Conservation (phyloP, 768 basidiomycete genomes). For the Hydnum rufescens region DNA sequence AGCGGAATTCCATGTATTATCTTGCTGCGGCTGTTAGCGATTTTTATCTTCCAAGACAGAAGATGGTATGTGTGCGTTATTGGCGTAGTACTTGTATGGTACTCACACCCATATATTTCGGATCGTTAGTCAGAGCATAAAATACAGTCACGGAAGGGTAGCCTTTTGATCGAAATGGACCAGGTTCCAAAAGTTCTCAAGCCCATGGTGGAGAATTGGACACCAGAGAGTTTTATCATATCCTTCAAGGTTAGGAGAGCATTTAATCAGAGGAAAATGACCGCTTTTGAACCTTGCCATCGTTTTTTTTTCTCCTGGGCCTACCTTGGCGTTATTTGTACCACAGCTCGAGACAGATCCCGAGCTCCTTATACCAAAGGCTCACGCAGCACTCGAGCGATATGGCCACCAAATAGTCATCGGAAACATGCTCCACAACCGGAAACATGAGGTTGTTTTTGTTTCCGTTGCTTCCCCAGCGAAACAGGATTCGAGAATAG, state of each 20-base stretch:
- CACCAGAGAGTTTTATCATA: conserved; percentile 72
- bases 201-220: conserved; percentile 89
- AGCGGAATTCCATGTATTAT: conserved; percentile 73
- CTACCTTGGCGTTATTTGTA: neutral
- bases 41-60: conserved; percentile 85
- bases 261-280: neutral
- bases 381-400: conserved; percentile 64
- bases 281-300: neutral
- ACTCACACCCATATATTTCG: neutral
- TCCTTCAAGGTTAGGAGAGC: conserved; percentile 67
- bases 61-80: conserved; percentile 42
- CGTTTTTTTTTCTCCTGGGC: neutral
- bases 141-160: conserved; percentile 93
- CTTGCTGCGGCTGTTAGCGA: conserved; percentile 96
- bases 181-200: conserved; percentile 94
- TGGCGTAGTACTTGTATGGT: neutral
- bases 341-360: conserved; percentile 81
- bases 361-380: conserved; percentile 71
- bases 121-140: conserved; percentile 75
- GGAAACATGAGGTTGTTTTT: conserved; percentile 86
- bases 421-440: conserved; percentile 80
- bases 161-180: conserved; percentile 90
- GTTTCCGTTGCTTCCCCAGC: conserved; percentile 28
- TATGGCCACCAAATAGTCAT: conserved; percentile 97
- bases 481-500: conserved; percentile 5